A percentile compares a stretch with the other conserved stretches of the same genome.
These are phyloP conservation scores for Rubia peregrina DNA, from an alignment of 305 asterid genomes.

Conservation along the genomic window DNA sequence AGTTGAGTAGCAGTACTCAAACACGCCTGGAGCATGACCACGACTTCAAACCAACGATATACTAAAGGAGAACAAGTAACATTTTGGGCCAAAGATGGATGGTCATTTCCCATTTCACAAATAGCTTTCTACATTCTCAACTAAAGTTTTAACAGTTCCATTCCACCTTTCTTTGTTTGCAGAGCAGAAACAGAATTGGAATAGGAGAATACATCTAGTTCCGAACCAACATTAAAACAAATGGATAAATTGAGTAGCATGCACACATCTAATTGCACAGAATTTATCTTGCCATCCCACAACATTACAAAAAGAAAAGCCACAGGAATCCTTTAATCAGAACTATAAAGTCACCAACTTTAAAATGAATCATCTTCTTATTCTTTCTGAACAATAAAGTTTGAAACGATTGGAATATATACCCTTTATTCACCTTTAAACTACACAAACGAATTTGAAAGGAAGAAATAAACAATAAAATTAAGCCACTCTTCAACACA, in stretches of 20 bases:
- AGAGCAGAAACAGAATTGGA: background rate
- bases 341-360: slow-evolving; percentile 35
- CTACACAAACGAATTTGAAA: background rate
- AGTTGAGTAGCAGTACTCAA: no score
- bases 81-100: background rate
- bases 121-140: background rate
- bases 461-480: background rate
- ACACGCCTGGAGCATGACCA: background rate
- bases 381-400: background rate
- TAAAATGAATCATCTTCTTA: slow-evolving; percentile 1
- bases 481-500: background rate
- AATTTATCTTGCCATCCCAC: slow-evolving; percentile 23
- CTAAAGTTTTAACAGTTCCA: background rate
- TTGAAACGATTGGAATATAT: slow-evolving; percentile 9
- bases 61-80: background rate
- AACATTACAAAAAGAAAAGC: slow-evolving; percentile 34
- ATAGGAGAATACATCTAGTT: background rate
- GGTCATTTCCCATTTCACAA: background rate
- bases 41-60: background rate
- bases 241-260: slow-evolving; percentile 19
- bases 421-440: slow-evolving; percentile 1
- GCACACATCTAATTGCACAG: slow-evolving; percentile 28
- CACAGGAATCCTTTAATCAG: slow-evolving; percentile 26
- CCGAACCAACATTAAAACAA: slow-evolving; percentile 10
- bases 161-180: background rate